Evolutionary conservation across 208 protist species (phyloP).

Genomic region (Plasmodiophora brassicae): DNA sequence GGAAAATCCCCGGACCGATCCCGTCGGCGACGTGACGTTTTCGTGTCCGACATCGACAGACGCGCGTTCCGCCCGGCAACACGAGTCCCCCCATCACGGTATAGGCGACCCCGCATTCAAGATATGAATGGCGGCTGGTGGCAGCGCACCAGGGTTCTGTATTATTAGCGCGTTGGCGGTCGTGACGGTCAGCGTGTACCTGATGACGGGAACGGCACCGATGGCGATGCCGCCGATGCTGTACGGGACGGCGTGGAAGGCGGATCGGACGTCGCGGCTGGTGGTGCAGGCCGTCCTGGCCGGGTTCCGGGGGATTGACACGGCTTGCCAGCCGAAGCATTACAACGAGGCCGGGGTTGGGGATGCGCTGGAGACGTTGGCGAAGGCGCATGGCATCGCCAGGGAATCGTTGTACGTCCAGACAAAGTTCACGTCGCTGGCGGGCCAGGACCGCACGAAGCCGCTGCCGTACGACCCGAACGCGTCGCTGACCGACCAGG

Average conservation of each 20-base stretch:
- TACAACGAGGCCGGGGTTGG: conserved; percentile 39
- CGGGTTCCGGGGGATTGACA: conserved; percentile 43
- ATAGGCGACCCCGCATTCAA: no score
- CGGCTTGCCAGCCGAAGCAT: conserved; percentile 46
- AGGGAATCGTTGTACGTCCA: conserved; percentile 30
- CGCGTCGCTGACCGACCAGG: not conserved
- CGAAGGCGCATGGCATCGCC: not conserved
- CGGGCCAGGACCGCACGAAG: not conserved
- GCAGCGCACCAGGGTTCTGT: no score
- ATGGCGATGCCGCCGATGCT: conserved; percentile 41
- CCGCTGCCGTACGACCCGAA: not conserved
- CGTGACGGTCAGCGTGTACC: no score
- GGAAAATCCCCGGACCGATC: no score
- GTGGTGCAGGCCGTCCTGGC: conserved; percentile 23
- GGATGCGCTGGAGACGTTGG: not conserved
- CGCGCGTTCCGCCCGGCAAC: no score
- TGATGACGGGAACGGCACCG: no score
- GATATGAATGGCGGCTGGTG: no score
- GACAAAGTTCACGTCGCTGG: conserved; percentile 39
- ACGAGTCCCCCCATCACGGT: no score
- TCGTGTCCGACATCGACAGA: no score
- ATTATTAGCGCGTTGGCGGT: no score
- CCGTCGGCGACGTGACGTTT: no score
- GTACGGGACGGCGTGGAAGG: conserved; percentile 45
- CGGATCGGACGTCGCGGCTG: conserved; percentile 7